A percentile compares a stretch with the other conserved stretches of the same genome.
Conservation (phyloP, 1,284 basidiomycete species). For the Melampsora larici-populina region DNA sequence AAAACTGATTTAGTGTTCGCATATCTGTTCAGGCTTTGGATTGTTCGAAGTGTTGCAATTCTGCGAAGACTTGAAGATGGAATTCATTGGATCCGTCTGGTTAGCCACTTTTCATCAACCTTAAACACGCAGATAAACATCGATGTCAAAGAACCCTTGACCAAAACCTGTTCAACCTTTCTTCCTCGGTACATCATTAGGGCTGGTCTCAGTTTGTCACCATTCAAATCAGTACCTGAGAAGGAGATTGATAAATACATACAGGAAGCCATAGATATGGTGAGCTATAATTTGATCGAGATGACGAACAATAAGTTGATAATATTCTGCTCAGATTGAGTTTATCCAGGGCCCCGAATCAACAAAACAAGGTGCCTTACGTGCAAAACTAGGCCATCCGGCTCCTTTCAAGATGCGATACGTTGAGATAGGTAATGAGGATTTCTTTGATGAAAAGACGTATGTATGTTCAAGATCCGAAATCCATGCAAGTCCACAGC, state of each 20-base stretch:
- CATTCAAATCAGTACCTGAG: background rate
- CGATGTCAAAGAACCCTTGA: background rate
- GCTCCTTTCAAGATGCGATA: background rate
- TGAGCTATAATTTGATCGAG: background rate
- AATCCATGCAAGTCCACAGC: too few species aligned
- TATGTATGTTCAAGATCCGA: background rate
- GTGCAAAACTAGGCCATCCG: background rate
- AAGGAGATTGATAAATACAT: background rate
- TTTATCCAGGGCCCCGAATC: background rate
- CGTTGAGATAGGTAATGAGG: constrained; percentile 1
- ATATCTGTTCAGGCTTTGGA: background rate
- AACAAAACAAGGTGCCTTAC: background rate
- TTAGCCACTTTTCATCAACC: background rate
- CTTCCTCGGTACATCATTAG: background rate
- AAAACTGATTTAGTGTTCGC: background rate
- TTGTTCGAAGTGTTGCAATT: background rate
- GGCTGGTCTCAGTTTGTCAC: constrained; percentile 1
- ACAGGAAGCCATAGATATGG: background rate
- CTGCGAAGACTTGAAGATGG: background rate
- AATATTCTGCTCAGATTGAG: background rate
- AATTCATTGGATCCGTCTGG: constrained; percentile 6
- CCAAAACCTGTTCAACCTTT: background rate
- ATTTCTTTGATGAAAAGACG: background rate
- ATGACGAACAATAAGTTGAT: background rate
- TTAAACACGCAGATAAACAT: background rate